Base-by-base conservation (phyloP, 257 asterid species). In the Forsythia suspensa region DNA sequence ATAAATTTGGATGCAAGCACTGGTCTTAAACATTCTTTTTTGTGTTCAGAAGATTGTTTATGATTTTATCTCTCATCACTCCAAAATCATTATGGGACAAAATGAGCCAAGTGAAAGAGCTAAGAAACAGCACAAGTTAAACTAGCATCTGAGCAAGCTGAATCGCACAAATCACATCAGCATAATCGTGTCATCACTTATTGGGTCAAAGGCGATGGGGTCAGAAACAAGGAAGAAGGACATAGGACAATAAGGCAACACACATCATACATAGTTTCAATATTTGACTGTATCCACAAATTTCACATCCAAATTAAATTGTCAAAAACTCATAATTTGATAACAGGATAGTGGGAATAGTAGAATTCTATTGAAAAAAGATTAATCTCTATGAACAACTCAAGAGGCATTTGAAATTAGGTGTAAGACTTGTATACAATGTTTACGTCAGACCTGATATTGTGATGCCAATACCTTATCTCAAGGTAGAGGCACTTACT, bases 1-100 rank as follows among this genome's bases (percentile, higher is more conserved):
- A 38, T 3, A 65, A 38, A 36, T 39, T 39, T 79, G 75, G 75
- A 63, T 67, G 69, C 79, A 52, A 63, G 29, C 70, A 75, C 66
- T 72, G 69, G 74, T 39, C 44, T 36, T 36, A 52, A 38, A 65
- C 29, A 63, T 21, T 24, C 69, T 5, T 29, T 63, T 63, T 63
- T 21, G 7, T 11, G 36, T 20, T 61, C 69, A 61, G 69, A 61
- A 61, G 15, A 51, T 51, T 20, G 69, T 61, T 61, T 21, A 61
- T 61, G 16, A 61, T 21, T 61, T 10, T 24, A 21, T 61, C 37
- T 61, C 12, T 61, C 38, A 21, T 61, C 2, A 0, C 5, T 10
- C 37, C 69, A 12, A 61, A 61, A 61, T 21, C 37, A 61, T 24
- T 24, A 61, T 61, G 6, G 37, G 15, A 6, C 36, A 61, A 20